These are phyloP conservation scores for Malus sieversii DNA, from an alignment of 306 rosid species.

Conservation along the genomic window DNA sequence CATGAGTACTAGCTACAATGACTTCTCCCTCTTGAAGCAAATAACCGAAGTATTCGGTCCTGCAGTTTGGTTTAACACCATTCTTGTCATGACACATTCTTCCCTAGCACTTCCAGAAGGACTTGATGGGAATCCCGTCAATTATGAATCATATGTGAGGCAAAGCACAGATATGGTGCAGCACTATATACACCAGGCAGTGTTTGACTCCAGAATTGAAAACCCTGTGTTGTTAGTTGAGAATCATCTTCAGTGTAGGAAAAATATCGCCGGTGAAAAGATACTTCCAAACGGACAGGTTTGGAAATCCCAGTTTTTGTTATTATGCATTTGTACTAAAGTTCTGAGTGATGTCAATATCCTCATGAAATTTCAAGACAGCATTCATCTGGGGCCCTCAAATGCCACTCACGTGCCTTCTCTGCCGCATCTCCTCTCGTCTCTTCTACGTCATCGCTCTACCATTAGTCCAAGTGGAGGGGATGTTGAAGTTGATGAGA, in stretches of 20 bases:
- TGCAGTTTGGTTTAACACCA: constrained; percentile 88
- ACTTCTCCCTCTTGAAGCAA: constrained; percentile 57
- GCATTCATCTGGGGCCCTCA: constrained; percentile 67
- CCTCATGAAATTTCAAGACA: constrained; percentile 69
- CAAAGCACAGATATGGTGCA: constrained; percentile 55
- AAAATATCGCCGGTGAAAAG: constrained; percentile 66
- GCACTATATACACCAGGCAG: constrained; percentile 74
- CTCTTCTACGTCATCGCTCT: constrained; percentile 51
- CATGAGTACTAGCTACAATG: constrained; percentile 36
- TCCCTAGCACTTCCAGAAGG: constrained; percentile 80
- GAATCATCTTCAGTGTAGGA: constrained; percentile 79
- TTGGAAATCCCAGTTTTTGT: constrained; percentile 81
- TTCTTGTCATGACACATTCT: constrained; percentile 87
- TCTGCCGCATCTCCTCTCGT: constrained; percentile 85
- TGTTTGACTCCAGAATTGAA: constrained; percentile 77
- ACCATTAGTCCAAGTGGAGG: constrained; percentile 32
- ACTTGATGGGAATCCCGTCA: constrained; percentile 53
- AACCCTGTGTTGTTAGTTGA: constrained; percentile 84
- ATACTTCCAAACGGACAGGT: constrained; percentile 93
- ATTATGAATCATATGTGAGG: constrained; percentile 57
- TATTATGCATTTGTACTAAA: constrained; percentile 77
- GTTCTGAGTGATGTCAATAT: constrained; percentile 69
- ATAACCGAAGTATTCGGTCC: constrained; percentile 80
- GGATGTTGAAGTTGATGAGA: constrained; percentile 49
- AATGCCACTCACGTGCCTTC: constrained; percentile 57